phyloP scores from a whole-genome alignment of 257 asterid species.

The Anisodus tanguticus region DNA sequence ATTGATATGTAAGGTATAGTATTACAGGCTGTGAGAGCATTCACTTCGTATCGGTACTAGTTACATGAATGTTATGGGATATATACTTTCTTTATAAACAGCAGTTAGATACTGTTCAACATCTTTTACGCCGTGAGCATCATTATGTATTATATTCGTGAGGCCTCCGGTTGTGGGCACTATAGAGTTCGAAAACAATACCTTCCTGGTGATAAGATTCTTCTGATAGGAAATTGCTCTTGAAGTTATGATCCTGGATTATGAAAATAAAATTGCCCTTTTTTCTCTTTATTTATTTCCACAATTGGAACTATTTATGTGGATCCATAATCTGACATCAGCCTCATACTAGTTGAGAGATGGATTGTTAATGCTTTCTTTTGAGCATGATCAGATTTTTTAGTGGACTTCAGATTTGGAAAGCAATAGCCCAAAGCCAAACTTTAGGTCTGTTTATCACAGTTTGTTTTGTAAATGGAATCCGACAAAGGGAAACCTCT shows the following conservation, averaged over 20 bases:
- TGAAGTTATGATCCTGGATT: not conserved
- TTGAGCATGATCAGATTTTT: not conserved
- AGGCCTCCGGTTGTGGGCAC: not conserved
- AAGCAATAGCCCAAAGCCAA: not conserved
- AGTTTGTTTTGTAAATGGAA: not conserved
- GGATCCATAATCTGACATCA: not conserved
- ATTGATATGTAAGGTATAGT: constrained; percentile 6
- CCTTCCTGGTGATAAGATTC: not conserved
- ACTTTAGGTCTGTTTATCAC: not conserved
- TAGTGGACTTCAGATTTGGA: not conserved
- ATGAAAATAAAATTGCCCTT: not conserved
- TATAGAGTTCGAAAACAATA: not conserved
- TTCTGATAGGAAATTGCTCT: not conserved
- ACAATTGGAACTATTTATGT: not conserved
- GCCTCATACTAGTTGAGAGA: not conserved
- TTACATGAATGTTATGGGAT: not conserved
- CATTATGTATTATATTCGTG: not conserved
- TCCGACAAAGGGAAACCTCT: not conserved
- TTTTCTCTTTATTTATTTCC: not conserved
- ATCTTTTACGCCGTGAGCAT: not conserved
- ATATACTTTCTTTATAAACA: not conserved
- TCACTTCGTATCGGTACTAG: not conserved
- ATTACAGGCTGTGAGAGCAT: not conserved
- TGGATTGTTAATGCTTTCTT: not conserved
- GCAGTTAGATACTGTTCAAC: constrained; percentile 11